These are phyloP conservation scores for Fusarium sp. DNA, from an alignment of 2,329 filamentous ascomycete genomes.

Conservation along the genomic window DNA sequence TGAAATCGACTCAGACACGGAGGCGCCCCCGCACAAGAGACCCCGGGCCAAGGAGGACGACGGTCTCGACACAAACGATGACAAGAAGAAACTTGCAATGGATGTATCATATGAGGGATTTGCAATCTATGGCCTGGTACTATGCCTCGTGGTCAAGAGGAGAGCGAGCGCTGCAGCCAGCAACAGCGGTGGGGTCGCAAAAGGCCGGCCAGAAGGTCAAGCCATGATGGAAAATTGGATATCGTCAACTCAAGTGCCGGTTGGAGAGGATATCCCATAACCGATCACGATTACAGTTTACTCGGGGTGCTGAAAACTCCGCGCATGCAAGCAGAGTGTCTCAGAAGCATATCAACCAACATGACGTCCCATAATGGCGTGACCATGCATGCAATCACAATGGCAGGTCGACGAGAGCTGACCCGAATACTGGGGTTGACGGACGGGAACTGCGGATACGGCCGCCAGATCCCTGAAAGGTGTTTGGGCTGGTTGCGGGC, in stretches of 20 bases:
- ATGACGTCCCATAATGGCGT: constrained; percentile 26
- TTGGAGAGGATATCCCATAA: constrained; percentile 51
- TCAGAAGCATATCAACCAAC: constrained; percentile 24
- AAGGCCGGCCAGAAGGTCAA: constrained; percentile 60
- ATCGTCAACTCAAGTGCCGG: constrained; percentile 76
- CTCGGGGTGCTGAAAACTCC: neutral
- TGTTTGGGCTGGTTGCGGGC: constrained; percentile 15
- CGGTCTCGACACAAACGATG: constrained; percentile 60
- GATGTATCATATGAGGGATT: constrained; percentile 94
- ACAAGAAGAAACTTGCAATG: constrained; percentile 92
- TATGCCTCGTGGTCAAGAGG: constrained; percentile 89
- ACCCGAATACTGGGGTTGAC: constrained; percentile 23
- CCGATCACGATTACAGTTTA: neutral
- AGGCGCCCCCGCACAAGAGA: constrained; percentile 60
- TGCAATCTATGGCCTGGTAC: constrained; percentile 90
- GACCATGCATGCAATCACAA: constrained; percentile 17
- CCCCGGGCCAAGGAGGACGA: constrained; percentile 50
- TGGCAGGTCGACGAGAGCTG: constrained; percentile 18
- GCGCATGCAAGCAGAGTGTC: constrained; percentile 10
- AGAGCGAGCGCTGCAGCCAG: constrained; percentile 55
- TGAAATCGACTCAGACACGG: constrained; percentile 54
- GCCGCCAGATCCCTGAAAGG: constrained; percentile 29
- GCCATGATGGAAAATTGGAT: constrained; percentile 89
- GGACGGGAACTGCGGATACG: constrained; percentile 40
- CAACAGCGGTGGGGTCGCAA: constrained; percentile 42